These are phyloP conservation scores for Cucurbitaria berberidis DNA, from an alignment of 2,329 filamentous ascomycete genomes.

Conservation along the genomic window DNA sequence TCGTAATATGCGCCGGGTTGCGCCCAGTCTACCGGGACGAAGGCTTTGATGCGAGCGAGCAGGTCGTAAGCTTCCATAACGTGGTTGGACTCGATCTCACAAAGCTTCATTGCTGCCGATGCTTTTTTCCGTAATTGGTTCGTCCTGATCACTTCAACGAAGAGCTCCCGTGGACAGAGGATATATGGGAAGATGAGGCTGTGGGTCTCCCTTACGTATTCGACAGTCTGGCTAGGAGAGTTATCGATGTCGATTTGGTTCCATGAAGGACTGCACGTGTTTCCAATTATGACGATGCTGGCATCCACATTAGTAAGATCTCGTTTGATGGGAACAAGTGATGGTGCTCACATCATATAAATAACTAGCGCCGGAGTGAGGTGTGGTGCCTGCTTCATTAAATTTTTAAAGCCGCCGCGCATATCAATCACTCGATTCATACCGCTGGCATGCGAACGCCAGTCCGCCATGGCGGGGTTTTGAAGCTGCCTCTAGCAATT, in stretches of 20 bases:
- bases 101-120: conserved; percentile 6
- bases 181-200: conserved; percentile 36
- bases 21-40: conserved; percentile 35
- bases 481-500: conserved; percentile 28
- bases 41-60: conserved; percentile 27
- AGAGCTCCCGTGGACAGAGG: conserved; percentile 34
- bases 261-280: conserved; percentile 32
- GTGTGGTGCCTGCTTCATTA: conserved; percentile 24
- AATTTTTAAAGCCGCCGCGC: conserved; percentile 31
- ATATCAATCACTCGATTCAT: conserved; percentile 35
- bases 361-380: conserved; percentile 29
- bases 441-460: conserved; percentile 37
- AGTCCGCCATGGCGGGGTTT: conserved; percentile 26
- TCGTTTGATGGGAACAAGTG: not conserved
- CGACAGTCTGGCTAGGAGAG: conserved; percentile 13
- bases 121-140: conserved; percentile 29
- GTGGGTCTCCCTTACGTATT: conserved; percentile 28
- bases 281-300: conserved; percentile 34
- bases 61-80: conserved; percentile 27
- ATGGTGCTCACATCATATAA: conserved; percentile 30
- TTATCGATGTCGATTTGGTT: conserved; percentile 33
- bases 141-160: conserved; percentile 31
- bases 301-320: not conserved
- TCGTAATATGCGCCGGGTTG: conserved; percentile 25
- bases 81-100: conserved; percentile 13